These are phyloP conservation scores for Penicillium sp. DNA, from an alignment of 2,329 filamentous ascomycete species.

Conservation along the genomic window DNA sequence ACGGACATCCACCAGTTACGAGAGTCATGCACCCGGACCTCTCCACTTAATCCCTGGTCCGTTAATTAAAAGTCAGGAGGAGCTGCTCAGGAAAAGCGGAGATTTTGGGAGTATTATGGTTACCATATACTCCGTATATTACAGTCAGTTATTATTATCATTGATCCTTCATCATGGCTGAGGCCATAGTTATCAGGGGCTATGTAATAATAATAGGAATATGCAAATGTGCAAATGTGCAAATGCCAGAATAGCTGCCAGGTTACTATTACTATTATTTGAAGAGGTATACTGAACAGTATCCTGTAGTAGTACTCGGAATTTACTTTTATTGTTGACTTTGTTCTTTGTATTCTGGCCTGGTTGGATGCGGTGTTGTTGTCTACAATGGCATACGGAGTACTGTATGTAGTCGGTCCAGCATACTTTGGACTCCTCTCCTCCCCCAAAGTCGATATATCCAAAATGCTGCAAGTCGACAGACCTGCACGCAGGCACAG, in stretches of 20 bases:
- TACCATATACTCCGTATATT: not conserved
- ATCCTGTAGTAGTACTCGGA: not conserved
- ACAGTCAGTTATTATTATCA: not conserved
- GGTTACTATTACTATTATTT: too few species aligned
- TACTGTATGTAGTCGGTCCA: not conserved
- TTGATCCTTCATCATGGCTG: not conserved
- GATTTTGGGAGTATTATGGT: constrained; percentile 1
- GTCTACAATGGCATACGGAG: not conserved
- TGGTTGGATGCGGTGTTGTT: not conserved
- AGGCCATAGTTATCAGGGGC: too few species aligned
- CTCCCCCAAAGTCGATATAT: constrained; percentile 5
- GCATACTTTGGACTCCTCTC: not conserved
- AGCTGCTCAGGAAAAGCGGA: constrained; percentile 15
- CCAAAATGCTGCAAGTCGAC: constrained; percentile 7
- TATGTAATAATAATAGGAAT: too few species aligned
- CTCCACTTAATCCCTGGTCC: constrained; percentile 23
- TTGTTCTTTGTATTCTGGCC: not conserved
- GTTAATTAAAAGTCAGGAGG: constrained; percentile 24
- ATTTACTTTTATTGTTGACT: not conserved
- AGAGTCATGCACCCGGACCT: not conserved
- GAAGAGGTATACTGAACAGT: too few species aligned
- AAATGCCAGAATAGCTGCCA: too few species aligned
- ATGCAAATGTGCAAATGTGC: too few species aligned
- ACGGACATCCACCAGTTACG: constrained; percentile 5
- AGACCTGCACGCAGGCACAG: not conserved